phyloP scores from a whole-genome alignment of 2,329 filamentous ascomycete genomes.

The Fusarium xyrophilum region DNA sequence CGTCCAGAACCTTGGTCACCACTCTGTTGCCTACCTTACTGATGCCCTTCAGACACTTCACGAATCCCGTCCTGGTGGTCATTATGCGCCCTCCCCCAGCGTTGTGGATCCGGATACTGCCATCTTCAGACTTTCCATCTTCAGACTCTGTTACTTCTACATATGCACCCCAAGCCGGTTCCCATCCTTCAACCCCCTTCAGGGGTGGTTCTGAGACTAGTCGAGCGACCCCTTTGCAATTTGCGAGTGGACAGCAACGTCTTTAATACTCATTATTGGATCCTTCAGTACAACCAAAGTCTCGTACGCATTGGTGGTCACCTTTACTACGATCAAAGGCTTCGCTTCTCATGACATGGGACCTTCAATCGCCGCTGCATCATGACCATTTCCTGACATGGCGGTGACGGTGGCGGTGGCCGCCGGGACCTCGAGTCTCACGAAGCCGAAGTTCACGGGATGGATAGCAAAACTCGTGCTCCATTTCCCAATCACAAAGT shows the following conservation, averaged over 20 bases:
- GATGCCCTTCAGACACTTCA: neutral
- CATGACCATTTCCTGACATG: neutral
- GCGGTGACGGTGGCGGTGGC: neutral
- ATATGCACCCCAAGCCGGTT: conserved; percentile 19
- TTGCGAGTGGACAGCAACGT: neutral
- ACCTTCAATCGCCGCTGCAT: too few species aligned
- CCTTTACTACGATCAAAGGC: too few species aligned
- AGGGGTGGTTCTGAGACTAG: neutral
- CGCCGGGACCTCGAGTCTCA: neutral
- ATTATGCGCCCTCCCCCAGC: conserved; percentile 3
- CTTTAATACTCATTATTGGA: too few species aligned
- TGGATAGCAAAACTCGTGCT: neutral
- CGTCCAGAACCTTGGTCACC: neutral
- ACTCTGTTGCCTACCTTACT: neutral
- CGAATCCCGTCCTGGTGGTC: neutral
- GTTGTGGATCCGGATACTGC: too few species aligned
- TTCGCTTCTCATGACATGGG: neutral
- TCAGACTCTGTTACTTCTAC: conserved; percentile 25
- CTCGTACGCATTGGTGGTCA: too few species aligned
- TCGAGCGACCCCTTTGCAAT: too few species aligned
- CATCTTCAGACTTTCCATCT: neutral
- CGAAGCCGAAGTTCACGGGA: neutral
- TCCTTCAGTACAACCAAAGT: neutral
- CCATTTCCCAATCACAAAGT: too few species aligned
- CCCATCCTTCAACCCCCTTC: neutral